Conservation (phyloP, 306 rosid species). For the Cucurbita ficifolia region DNA sequence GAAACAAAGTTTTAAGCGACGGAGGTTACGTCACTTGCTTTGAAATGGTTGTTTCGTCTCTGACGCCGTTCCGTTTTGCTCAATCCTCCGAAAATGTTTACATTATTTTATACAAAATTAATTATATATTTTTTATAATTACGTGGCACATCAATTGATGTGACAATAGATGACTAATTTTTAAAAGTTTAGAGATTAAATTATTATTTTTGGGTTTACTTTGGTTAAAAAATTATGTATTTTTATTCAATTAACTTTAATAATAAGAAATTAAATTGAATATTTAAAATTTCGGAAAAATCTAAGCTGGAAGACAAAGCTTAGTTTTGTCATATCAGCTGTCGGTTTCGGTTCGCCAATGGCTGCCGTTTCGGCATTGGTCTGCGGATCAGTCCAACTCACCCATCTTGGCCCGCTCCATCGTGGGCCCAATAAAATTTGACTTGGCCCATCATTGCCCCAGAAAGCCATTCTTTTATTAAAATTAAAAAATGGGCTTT, state of each 20-base stretch:
- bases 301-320: background rate
- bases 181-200: no score
- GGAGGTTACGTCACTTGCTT: background rate
- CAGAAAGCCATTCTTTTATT: background rate
- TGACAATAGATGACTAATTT: no score
- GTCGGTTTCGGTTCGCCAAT: background rate
- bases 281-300: background rate
- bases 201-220: no score
- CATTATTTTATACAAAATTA: background rate
- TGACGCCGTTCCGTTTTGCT: background rate
- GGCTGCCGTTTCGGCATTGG: background rate
- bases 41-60: background rate
- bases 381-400: background rate
- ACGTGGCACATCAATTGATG: no score
- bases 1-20: background rate
- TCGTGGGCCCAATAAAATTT: background rate
- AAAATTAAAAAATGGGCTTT: background rate
- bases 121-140: no score
- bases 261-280: no score
- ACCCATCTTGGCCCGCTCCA: background rate
- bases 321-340: background rate
- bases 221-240: no score
- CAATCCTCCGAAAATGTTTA: background rate
- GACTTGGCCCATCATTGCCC: background rate
- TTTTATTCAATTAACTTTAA: no score